Evolutionary conservation across 2,329 filamentous ascomycete genomes (phyloP), one percentile per base, ranked within the genome.

Genomic region (Fusarium heterosporum): DNA sequence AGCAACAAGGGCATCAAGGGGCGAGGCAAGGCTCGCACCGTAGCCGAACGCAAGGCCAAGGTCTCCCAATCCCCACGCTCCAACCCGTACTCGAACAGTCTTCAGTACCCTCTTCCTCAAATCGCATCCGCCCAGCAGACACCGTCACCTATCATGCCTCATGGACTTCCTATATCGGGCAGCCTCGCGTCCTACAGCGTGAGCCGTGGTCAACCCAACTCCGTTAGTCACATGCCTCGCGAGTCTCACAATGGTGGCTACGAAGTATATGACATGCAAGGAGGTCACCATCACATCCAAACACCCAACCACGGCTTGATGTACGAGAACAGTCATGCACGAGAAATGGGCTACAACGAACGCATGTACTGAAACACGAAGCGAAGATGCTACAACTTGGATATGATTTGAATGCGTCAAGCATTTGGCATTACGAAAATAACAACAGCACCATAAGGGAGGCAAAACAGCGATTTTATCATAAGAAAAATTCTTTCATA

Each of bases 1-100:
- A 94, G 91, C 80, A 98, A 98, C 85, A 97, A 97, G 78, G 96
- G 96, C 2, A 97, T 98, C 83, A 98, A 97, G 79, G 96, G 96
- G 12, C 89, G 96, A 43, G 96, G 96, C 41, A 96, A 95, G 76
- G 92, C 94, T 71, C 85, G 93, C 56, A 89, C 88, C 58, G 90
- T 93, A 53, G 73, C 74, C 10, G 73, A 72, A 19, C 68, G 73
- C 26, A 77, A 77, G 59, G 63, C 64, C 22, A 78, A 76, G 69
- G 67, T 67, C 36, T 55, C 68, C 19, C 61, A 71, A 36, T 73
- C 75, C 12, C 74, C 70, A 38, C 71, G 64, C 13, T 41, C 59
- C 56, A 60, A 57, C 32, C 43, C 56, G 8, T 54, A 55, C 25
- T 49, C 69, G 10, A 54, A 59, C 10, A 53, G 64, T 8, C 53